Evolutionary conservation across 169 alveolate species (phyloP), one percentile per base, ranked within the genome.

Genomic region (Plasmodium gallinaceum): DNA sequence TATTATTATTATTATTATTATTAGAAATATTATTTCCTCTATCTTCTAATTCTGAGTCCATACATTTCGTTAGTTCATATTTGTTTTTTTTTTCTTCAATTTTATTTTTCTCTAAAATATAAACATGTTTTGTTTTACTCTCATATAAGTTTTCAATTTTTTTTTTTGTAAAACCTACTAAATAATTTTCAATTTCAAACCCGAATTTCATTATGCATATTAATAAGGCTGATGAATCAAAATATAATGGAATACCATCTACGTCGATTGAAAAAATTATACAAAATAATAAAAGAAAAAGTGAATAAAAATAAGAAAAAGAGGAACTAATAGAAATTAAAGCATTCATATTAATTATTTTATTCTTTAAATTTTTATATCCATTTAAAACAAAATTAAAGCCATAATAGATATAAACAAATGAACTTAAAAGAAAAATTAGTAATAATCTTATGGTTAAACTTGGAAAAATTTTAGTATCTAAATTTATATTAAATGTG

Each of bases 121-220:
- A 66, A 12, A 80, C 90, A 65, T 80, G 78, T n/a, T 80, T 80
- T 69, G 90, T 69, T 32, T 32, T 80, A 5, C 43, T 80, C 57
- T 80, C 90, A 43, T 80, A 80, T 20, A 80, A 52, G 65, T 68
- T 80, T 43, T 80, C 90, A 32, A 80, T 68, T 54, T 80, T 80
- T 60, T 80, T 80, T 26, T 80, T 80, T 12, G 90, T 51, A 80
- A 80, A 80, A 18, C 80, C 48, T 5, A 80, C 83, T 54, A 80
- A 22, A 66, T 65, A 80, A 45, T 65, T 66, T 8, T 80, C 90
- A 18, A 80, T 68, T 80, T 80, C 90, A 71, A 32, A 80, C 8
- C 90, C 90, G 20, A 80, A 43, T 66, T 61, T 80, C 80, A 80
- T 51, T 24, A 80, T 80, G 51, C 90, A 80, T 52, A 80, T 80